These are phyloP conservation scores for Rhynchosporium agropyri DNA, from an alignment of 2,329 filamentous ascomycete genomes.

Conservation along the genomic window DNA sequence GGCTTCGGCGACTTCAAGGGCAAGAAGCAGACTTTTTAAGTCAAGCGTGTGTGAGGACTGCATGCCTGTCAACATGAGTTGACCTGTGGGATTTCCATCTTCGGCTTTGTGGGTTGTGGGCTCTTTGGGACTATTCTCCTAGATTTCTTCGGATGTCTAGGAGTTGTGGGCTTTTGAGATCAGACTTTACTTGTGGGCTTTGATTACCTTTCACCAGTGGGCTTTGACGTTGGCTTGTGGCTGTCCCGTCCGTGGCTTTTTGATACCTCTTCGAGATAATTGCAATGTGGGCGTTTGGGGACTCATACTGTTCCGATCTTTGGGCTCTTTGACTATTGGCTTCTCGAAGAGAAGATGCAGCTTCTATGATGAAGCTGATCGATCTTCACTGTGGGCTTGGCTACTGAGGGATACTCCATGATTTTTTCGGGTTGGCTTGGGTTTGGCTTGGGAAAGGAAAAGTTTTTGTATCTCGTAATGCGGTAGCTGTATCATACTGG, in stretches of 20 bases:
- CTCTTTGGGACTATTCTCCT: constrained; percentile 43
- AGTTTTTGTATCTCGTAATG: constrained; percentile 27
- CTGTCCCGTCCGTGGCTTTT: constrained; percentile 38
- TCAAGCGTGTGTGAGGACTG: constrained; percentile 29
- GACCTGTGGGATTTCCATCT: constrained; percentile 38
- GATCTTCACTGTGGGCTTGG: constrained; percentile 41
- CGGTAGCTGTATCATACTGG: constrained; percentile 34
- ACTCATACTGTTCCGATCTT: constrained; percentile 29
- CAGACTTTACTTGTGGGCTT: constrained; percentile 38
- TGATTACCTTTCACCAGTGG: constrained; percentile 37
- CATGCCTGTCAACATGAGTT: constrained; percentile 36
- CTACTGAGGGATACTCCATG: constrained; percentile 23
- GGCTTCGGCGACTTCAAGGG: constrained; percentile 63
- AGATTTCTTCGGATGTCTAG: constrained; percentile 19
- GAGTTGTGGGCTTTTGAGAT: constrained; percentile 45
- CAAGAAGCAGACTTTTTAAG: constrained; percentile 52
- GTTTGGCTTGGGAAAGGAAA: constrained; percentile 24
- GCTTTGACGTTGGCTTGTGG: constrained; percentile 41
- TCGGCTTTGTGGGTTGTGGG: constrained; percentile 45
- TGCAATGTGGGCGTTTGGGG: constrained; percentile 37
- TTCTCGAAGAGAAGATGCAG: constrained; percentile 41
- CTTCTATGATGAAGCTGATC: constrained; percentile 42
- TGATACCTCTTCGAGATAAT: constrained; percentile 29
- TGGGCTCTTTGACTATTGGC: constrained; percentile 40
- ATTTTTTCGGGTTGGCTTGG: not conserved